phyloP scores from a whole-genome alignment of 306 rosid species.

The Medicago arabica region DNA sequence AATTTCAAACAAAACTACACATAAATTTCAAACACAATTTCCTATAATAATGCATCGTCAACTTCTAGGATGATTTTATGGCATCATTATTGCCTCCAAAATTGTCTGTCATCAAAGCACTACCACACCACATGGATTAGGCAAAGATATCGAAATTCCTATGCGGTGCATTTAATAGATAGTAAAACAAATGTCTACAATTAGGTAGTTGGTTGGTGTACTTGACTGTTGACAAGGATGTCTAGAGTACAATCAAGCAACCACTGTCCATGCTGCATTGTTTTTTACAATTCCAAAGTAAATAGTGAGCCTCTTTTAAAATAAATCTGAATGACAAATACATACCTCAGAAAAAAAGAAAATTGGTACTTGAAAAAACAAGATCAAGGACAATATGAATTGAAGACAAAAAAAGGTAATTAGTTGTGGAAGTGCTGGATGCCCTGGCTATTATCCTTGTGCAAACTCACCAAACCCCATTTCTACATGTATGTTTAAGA shows the following conservation, averaged over 20 bases:
- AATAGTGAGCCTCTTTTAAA: conserved; percentile 43
- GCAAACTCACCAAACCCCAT: conserved; percentile 35
- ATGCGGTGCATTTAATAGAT: not conserved
- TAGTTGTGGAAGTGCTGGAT: conserved; percentile 28
- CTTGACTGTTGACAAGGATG: conserved; percentile 4
- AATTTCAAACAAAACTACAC: no score
- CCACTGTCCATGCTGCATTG: conserved; percentile 37
- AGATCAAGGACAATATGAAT: conserved; percentile 24
- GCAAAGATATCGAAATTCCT: not conserved
- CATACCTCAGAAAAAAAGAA: conserved; percentile 34
- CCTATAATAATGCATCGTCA: not conserved
- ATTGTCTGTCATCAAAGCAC: not conserved
- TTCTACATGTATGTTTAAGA: conserved; percentile 33
- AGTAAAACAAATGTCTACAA: not conserved
- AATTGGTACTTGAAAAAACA: conserved; percentile 37
- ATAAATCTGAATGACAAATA: conserved; percentile 44
- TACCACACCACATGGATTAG: not conserved
- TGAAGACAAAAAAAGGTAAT: conserved; percentile 17
- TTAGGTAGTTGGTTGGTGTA: conserved; percentile 23
- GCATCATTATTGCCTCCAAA: conserved; percentile 9
- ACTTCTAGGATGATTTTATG: not conserved
- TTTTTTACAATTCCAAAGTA: conserved; percentile 32
- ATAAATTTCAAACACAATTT: no score
- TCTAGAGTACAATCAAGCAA: conserved; percentile 38
- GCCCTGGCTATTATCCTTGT: conserved; percentile 33